Conservation (phyloP, 208 protist genomes). For the Trypanosoma scelopori region DNA sequence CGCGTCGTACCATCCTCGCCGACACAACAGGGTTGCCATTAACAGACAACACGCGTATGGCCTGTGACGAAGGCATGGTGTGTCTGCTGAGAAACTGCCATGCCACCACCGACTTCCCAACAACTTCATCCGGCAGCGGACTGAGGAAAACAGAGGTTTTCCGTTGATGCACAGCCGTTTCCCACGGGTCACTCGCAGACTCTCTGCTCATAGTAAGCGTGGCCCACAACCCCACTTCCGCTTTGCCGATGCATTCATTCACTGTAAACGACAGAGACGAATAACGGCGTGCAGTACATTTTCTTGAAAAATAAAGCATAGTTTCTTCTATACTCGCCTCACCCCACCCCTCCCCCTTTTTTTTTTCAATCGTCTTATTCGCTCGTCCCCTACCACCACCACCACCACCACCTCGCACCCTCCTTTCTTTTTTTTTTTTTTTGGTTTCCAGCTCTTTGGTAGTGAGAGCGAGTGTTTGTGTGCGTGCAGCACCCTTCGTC, state of each 20-base stretch:
- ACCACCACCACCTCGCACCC: too few relatives aligned
- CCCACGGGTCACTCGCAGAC: not conserved
- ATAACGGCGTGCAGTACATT: not conserved
- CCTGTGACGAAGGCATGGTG: not conserved
- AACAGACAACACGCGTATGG: conserved; percentile 10
- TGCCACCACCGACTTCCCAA: conserved; percentile 4
- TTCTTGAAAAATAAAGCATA: conserved; percentile 13
- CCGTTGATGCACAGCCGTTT: not conserved
- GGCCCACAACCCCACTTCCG: not conserved
- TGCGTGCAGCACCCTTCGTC: too few relatives aligned
- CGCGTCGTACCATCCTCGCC: not conserved
- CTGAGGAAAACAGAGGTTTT: conserved; percentile 9
- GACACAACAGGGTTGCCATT: conserved; percentile 8
- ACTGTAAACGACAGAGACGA: conserved; percentile 12
- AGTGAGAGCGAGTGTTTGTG: too few relatives aligned
- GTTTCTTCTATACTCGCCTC: not conserved
- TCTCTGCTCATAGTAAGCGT: conserved; percentile 11
- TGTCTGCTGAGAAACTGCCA: conserved; percentile 4
- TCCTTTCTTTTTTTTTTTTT: too few relatives aligned
- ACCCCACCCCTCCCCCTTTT: not conserved
- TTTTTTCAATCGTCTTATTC: not conserved
- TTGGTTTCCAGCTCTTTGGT: too few relatives aligned
- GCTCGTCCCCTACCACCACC: too few relatives aligned
- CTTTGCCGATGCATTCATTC: conserved; percentile 7
- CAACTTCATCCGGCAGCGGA: not conserved